phyloP scores from a whole-genome alignment of 345 rosid species.

The Aquilaria yunnanensis region DNA sequence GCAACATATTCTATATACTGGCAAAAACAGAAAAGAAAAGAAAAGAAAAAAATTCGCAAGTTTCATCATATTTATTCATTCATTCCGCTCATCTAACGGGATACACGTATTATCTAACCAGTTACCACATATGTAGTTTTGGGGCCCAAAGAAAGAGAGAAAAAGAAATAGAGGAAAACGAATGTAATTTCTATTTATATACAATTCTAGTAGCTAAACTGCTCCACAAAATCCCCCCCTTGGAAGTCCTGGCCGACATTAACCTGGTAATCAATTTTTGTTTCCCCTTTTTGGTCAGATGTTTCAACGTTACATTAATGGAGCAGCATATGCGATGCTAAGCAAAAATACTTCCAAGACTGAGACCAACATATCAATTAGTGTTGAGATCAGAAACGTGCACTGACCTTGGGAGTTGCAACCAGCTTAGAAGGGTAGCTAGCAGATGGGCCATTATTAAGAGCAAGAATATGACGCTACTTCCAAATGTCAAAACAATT shows the following conservation, averaged over 20 bases:
- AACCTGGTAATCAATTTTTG: conserved; percentile 1
- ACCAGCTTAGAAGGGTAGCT: conserved; percentile 11
- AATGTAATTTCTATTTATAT: conserved; percentile 34
- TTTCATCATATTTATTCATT: conserved; percentile 21
- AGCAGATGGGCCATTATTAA: conserved; percentile 31
- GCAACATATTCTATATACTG: too few species aligned
- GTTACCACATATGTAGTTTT: background rate
- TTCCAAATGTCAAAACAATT: conserved; percentile 20
- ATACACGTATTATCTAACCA: conserved; percentile 18
- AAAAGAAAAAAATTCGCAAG: background rate
- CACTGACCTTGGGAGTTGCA: conserved; percentile 29
- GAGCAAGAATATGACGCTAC: conserved; percentile 24
- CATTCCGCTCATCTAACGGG: conserved; percentile 18
- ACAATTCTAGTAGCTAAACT: conserved; percentile 26
- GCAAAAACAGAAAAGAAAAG: too few species aligned
- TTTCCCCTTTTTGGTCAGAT: too few species aligned
- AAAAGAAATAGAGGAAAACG: background rate
- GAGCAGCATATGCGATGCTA: too few species aligned
- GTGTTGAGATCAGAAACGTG: background rate
- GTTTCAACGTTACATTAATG: too few species aligned
- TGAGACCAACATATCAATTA: background rate
- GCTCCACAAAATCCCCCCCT: conserved; percentile 14
- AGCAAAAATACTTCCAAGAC: background rate
- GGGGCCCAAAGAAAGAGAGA: conserved; percentile 10
- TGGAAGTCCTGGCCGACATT: background rate